Base-by-base conservation (phyloP, 2,329 filamentous ascomycete genomes). In the Fusarium xylarioides region DNA sequence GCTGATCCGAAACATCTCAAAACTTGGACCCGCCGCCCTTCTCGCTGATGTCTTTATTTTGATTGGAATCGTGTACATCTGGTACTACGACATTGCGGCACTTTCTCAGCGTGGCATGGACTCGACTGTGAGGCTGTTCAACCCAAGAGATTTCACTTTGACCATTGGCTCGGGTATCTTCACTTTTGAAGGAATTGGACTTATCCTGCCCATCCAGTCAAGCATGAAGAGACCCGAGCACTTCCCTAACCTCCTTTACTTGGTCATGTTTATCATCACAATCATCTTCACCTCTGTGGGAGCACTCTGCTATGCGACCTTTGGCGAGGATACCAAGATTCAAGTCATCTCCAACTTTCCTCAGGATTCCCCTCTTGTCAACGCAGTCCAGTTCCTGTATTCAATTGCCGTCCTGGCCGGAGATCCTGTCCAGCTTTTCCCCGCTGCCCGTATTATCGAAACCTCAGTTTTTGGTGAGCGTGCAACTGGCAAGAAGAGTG, bases 341-440 rank as follows among this genome's bases (percentile, higher is more conserved):
- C 91, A 94, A 77, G 89, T 94, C 81, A 93, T 94, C 79, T 90
- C 91, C 82, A 94, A 94, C 80, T 93, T 91, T 76, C 92, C 92
- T 0, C 92, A 93, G 76, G 85, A 86, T 74, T 92, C 88, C 80
- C 87, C 88, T 62, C 85, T 94, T n/a, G 92, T 94, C 83, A 93
- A 94, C 72, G 89, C 90, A 0, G 91, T 94, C 12, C 92, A 94
- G 76, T 91, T 93, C 78, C 84, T 94, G 57, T 94, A 94, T 83
- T 91, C 91, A 8, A 80, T 93, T 30, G 92, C 92, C 4, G 91
- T 94, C 12, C 84, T 94, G n/a, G 90, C 91, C 11, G 92, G 92
- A 38, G 91, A 90, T 50, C 92, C 92, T 0, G 92, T 94, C 4
- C 92, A 94, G 80, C 86, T 94, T 50, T 94, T 93, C 82, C 92